These are phyloP conservation scores for Sporothrix mexicana DNA, from an alignment of 2,329 filamentous ascomycete genomes.

Conservation along the genomic window DNA sequence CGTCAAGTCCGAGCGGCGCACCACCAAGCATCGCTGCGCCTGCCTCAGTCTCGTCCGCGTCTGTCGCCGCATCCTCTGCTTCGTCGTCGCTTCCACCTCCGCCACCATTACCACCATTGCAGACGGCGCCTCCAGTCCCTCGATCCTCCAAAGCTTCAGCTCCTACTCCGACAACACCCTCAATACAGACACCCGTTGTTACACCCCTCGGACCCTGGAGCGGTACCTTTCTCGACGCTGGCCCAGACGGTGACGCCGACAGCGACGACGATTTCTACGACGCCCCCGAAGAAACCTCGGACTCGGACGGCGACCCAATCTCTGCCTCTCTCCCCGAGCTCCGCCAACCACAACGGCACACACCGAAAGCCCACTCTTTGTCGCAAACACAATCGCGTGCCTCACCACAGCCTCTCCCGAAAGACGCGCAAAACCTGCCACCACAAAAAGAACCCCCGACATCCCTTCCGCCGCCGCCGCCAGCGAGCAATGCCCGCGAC, in stretches of 20 bases:
- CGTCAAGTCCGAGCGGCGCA: slow-evolving; percentile 15
- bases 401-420: not conserved
- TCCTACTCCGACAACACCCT: slow-evolving; percentile 31
- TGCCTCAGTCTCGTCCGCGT: not conserved
- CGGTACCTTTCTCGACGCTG: slow-evolving; percentile 37
- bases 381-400: slow-evolving; percentile 5
- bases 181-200: slow-evolving; percentile 11
- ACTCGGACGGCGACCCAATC: not conserved
- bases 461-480: slow-evolving; percentile 34
- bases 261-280: slow-evolving; percentile 20
- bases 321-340: slow-evolving; percentile 12
- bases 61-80: not conserved
- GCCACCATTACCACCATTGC: not conserved
- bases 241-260: slow-evolving; percentile 30
- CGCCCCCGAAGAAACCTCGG: slow-evolving; percentile 11
- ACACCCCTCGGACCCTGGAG: slow-evolving; percentile 33
- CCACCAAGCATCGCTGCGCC: not conserved
- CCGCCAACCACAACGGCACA: not conserved
- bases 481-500: slow-evolving; percentile 47
- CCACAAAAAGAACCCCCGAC: slow-evolving; percentile 13
- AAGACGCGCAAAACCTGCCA: slow-evolving; percentile 5
- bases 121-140: not conserved
- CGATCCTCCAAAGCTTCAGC: too few relatives aligned
- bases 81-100: slow-evolving; percentile 2
- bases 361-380: not conserved